Percentiles rank a stretch among this genome's conserved stretches.
These are phyloP conservation scores for Ammopiptanthus mongolicus DNA, from an alignment of 306 rosid genomes.

Conservation along the genomic window DNA sequence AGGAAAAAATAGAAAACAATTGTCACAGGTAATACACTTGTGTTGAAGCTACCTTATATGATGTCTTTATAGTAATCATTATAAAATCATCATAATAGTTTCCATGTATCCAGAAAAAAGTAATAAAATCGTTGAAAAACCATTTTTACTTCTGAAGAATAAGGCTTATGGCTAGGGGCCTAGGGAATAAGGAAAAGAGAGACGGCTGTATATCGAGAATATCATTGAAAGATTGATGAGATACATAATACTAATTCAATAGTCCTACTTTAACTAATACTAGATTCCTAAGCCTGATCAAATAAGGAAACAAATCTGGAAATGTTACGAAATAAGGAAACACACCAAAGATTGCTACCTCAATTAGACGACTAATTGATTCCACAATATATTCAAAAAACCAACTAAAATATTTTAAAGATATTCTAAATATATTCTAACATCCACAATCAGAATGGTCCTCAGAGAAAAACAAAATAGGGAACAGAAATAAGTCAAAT, in stretches of 20 bases:
- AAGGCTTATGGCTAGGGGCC: no score
- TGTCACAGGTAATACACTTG: background rate
- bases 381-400: background rate
- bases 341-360: background rate
- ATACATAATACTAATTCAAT: no score
- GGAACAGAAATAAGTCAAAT: background rate
- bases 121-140: background rate
- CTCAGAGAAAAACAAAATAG: background rate
- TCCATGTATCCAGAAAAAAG: background rate
- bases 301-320: background rate
- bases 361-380: background rate
- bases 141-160: background rate
- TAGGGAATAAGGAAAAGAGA: no score
- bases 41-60: background rate
- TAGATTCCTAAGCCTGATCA: background rate
- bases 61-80: background rate
- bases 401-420: no score
- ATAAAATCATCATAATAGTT: background rate
- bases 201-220: no score
- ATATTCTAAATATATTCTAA: no score
- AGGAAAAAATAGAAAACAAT: no score
- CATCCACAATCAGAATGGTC: background rate
- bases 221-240: no score
- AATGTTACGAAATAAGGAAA: background rate
- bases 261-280: background rate